These are phyloP conservation scores for Coprinopsis marcescibilis DNA, from an alignment of 768 basidiomycete species.

Conservation along the genomic window DNA sequence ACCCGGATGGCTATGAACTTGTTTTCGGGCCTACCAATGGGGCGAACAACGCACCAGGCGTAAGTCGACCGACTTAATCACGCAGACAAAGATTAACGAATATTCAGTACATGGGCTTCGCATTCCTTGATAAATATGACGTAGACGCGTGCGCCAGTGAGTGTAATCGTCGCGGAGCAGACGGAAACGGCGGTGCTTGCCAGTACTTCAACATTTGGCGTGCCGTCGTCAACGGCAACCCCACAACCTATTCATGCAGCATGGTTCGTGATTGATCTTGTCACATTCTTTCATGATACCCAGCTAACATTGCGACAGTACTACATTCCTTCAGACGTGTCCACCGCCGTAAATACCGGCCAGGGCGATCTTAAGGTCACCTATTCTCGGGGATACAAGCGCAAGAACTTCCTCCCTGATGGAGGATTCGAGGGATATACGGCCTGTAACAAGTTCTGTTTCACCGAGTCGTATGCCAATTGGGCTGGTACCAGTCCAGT, in stretches of 20 bases:
- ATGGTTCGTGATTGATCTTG: conserved; percentile 27
- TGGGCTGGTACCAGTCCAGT: conserved; percentile 35
- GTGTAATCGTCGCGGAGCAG: conserved; percentile 38
- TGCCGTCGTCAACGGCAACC: conserved; percentile 38
- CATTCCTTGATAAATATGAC: conserved; percentile 43
- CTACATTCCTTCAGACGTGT: conserved; percentile 35
- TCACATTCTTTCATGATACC: neutral
- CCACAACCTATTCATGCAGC: conserved; percentile 45
- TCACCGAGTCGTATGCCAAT: conserved; percentile 25
- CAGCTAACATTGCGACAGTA: conserved; percentile 26
- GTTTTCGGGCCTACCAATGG: conserved; percentile 41
- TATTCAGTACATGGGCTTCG: conserved; percentile 45
- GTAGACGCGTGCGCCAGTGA: conserved; percentile 37
- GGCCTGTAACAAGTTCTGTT: conserved; percentile 37
- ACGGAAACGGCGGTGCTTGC: conserved; percentile 38
- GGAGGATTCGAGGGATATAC: conserved; percentile 40
- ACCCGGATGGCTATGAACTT: conserved; percentile 39
- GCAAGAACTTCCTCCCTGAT: conserved; percentile 32
- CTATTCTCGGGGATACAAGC: conserved; percentile 41
- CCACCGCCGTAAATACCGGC: conserved; percentile 41
- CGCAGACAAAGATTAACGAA: neutral
- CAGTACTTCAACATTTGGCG: conserved; percentile 52
- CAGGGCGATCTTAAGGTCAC: conserved; percentile 42
- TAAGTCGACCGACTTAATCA: conserved; percentile 19
- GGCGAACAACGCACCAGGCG: conserved; percentile 42